Evolutionary conservation across 2,329 filamentous ascomycete genomes (phyloP).

Genomic region (Clarireedia homoeocarpa): DNA sequence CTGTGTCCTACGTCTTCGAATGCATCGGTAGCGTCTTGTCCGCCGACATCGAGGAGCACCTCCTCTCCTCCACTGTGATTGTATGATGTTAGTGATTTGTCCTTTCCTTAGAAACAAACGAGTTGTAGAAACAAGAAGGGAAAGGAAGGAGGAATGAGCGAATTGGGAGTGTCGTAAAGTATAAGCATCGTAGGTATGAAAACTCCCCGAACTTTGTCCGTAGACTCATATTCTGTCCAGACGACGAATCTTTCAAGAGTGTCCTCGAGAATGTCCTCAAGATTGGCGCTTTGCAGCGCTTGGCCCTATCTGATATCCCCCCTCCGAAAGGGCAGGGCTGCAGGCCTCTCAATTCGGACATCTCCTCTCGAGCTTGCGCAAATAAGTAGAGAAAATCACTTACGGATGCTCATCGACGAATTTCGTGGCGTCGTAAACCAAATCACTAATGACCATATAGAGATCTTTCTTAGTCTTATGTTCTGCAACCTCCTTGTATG

Average conservation of each 20-base stretch:
- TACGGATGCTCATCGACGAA: slow-evolving; percentile 97
- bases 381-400: slow-evolving; percentile 31
- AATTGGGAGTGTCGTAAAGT: neutral
- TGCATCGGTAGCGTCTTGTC: slow-evolving; percentile 93
- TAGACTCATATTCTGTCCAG: neutral
- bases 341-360: neutral
- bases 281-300: neutral
- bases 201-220: neutral
- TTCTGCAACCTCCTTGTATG: slow-evolving; percentile 71
- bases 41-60: slow-evolving; percentile 90
- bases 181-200: neutral
- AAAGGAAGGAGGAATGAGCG: neutral
- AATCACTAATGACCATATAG: slow-evolving; percentile 87
- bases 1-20: slow-evolving; percentile 99
- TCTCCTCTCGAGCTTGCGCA: neutral
- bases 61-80: slow-evolving; percentile 83
- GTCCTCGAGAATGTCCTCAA: no score
- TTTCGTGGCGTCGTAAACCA: slow-evolving; percentile 82
- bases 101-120: neutral
- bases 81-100: slow-evolving; percentile 13
- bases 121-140: neutral
- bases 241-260: no score
- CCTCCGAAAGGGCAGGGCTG: neutral
- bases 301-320: neutral
- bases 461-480: slow-evolving; percentile 94